Evolutionary conservation across 75 land plant genomes (phyloP).

Genomic region (Selaginella moellendorffii): DNA sequence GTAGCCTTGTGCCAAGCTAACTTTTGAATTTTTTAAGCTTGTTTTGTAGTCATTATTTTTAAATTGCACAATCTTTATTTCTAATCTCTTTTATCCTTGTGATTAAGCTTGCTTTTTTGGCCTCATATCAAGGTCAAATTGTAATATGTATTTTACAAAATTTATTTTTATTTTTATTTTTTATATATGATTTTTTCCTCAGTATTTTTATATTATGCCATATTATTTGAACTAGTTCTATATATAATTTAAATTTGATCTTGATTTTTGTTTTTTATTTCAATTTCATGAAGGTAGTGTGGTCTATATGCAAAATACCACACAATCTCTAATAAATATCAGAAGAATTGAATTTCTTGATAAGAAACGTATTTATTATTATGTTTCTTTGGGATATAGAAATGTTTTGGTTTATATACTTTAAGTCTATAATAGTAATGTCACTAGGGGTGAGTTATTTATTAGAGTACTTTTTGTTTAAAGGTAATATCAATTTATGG

Average conservation of each 20-base stretch:
- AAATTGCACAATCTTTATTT: background rate
- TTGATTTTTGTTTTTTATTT: conserved; percentile 1
- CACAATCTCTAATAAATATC: background rate
- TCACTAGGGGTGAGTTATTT: background rate
- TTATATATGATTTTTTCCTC: background rate
- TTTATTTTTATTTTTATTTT: background rate
- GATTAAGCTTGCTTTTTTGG: background rate
- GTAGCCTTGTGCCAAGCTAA: no score
- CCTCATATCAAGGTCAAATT: background rate
- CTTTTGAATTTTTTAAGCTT: background rate
- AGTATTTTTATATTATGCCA: background rate
- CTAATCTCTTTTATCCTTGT: background rate
- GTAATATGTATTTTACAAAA: background rate
- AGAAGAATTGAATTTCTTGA: background rate
- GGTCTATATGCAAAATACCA: background rate
- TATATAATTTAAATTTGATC: background rate
- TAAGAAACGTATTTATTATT: background rate
- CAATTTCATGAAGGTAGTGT: background rate
- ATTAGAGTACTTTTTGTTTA: background rate
- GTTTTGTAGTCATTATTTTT: background rate
- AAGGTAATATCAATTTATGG: background rate
- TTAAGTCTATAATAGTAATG: background rate
- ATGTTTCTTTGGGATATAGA: background rate
- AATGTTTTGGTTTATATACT: background rate
- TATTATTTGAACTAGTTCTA: background rate